A percentile compares a stretch with the other conserved stretches of the same genome.
Conservation (phyloP, 2,329 filamentous ascomycete species). For the Diaporthe longicolla region DNA sequence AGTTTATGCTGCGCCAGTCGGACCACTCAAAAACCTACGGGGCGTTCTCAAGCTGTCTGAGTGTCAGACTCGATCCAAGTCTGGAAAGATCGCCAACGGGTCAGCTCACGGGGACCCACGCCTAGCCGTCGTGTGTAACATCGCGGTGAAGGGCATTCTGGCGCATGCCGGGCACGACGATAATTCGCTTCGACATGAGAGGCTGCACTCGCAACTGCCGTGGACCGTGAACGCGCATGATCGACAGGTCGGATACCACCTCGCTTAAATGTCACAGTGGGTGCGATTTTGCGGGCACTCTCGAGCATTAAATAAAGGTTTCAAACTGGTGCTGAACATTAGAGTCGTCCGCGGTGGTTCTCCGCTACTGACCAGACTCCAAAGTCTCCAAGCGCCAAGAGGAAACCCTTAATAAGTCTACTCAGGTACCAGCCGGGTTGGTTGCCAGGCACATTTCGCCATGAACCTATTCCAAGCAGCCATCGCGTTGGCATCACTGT, state of each 20-base stretch:
- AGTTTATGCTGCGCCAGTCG: neutral
- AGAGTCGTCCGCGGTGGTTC: neutral
- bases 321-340: neutral
- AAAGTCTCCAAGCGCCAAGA: neutral
- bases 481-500: neutral
- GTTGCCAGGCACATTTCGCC: neutral
- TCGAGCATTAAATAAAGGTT: neutral
- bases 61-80: neutral
- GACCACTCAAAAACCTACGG: neutral
- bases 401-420: neutral
- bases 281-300: neutral
- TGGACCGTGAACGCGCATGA: neutral
- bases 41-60: neutral
- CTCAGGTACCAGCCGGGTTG: neutral
- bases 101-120: neutral
- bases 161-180: neutral
- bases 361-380: neutral
- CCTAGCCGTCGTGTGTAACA: neutral
- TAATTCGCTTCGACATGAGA: slow-evolving; percentile 9
- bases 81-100: neutral
- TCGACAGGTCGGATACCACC: neutral
- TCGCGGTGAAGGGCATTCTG: slow-evolving; percentile 13
- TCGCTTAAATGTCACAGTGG: neutral
- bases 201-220: neutral
- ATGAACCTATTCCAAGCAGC: slow-evolving; percentile 11